Evolutionary conservation across 768 basidiomycete genomes (phyloP).

Genomic region (Gymnopilus dilepis): DNA sequence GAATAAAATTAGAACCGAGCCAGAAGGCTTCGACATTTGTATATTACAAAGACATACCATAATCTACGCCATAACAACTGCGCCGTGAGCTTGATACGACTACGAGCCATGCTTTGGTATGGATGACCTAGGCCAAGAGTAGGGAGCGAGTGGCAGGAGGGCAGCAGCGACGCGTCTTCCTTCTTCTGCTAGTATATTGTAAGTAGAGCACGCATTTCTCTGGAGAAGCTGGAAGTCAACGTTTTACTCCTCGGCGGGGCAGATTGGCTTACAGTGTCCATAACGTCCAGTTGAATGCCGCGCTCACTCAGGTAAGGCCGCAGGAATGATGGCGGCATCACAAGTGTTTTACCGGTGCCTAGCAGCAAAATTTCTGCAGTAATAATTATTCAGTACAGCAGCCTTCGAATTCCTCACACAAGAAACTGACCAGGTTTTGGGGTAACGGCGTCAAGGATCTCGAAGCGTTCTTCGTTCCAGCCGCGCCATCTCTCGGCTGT

Average conservation of each 20-base stretch:
- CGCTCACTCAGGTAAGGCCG: constrained; percentile 70
- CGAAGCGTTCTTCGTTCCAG: constrained; percentile 78
- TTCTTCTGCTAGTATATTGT: constrained; percentile 92
- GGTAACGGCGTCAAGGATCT: constrained; percentile 79
- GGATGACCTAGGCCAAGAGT: constrained; percentile 52
- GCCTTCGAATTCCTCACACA: neutral
- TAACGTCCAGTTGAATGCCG: constrained; percentile 89
- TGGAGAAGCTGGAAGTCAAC: constrained; percentile 28
- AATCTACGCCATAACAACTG: neutral
- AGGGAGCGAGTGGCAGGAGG: constrained; percentile 68
- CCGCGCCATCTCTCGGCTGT: constrained; percentile 54
- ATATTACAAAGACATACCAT: constrained; percentile 6
- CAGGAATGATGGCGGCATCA: constrained; percentile 71
- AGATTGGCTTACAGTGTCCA: constrained; percentile 72
- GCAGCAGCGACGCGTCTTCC: constrained; percentile 93
- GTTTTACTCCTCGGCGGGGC: neutral
- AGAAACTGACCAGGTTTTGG: constrained; percentile 80
- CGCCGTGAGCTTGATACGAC: neutral
- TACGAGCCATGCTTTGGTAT: neutral
- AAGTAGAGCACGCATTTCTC: constrained; percentile 95
- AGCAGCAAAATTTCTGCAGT: constrained; percentile 83
- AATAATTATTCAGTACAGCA: neutral
- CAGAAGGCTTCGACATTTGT: constrained; percentile 7
- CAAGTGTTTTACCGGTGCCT: constrained; percentile 79
- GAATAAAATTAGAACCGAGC: constrained; percentile 6